These are phyloP conservation scores for Phytophthora sansomeana DNA, from an alignment of 352 stramenopile species.

Conservation along the genomic window DNA sequence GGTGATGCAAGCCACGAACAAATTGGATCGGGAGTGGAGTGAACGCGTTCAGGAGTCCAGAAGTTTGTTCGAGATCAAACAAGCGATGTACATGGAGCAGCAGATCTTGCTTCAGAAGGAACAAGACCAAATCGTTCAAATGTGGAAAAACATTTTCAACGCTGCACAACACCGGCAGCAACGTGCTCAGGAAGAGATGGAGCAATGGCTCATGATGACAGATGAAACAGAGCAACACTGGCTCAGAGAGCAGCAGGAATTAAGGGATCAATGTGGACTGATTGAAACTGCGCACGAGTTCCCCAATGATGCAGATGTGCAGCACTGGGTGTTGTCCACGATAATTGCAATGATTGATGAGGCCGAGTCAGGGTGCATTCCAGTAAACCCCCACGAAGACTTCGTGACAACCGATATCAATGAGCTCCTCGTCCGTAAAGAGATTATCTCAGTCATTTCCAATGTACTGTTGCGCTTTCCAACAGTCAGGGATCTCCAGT, in stretches of 20 bases:
- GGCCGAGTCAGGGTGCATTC: neutral
- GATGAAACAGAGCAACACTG: conserved; percentile 29
- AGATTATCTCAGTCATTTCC: conserved; percentile 20
- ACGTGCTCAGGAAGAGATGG: conserved; percentile 27
- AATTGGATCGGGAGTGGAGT: conserved; percentile 41
- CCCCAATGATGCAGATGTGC: conserved; percentile 41
- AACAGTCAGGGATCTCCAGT: conserved; percentile 28
- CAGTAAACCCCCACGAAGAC: conserved; percentile 4
- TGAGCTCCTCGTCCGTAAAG: conserved; percentile 12
- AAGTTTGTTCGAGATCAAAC: conserved; percentile 28
- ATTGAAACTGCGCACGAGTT: conserved; percentile 42
- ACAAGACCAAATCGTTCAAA: conserved; percentile 26
- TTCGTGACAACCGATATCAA: conserved; percentile 17
- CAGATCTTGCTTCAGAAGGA: conserved; percentile 32
- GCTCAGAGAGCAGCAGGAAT: conserved; percentile 30
- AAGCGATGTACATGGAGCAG: conserved; percentile 24
- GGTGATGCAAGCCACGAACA: conserved; percentile 21
- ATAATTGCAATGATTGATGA: conserved; percentile 35
- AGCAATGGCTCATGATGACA: conserved; percentile 21
- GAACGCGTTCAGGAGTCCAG: conserved; percentile 22
- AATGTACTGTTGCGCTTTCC: conserved; percentile 34
- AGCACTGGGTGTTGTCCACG: conserved; percentile 37
- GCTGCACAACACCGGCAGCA: conserved; percentile 16
- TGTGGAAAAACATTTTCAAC: conserved; percentile 20
- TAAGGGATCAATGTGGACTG: conserved; percentile 41